phyloP scores from a whole-genome alignment of 2,329 filamentous ascomycete genomes.

The Hymenoscyphus linearis region DNA sequence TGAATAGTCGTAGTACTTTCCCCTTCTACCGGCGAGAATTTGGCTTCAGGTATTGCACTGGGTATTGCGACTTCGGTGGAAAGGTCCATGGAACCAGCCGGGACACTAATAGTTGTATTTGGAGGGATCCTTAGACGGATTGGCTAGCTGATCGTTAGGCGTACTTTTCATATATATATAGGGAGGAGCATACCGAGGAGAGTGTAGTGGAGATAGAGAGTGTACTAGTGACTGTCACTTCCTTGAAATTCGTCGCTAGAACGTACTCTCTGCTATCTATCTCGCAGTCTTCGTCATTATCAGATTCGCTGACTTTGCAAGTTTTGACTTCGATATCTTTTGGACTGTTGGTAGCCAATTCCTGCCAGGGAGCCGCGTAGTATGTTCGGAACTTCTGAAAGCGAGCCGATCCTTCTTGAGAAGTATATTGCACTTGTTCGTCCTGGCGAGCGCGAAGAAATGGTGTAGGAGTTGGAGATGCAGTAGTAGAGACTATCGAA shows the following conservation, averaged over 20 bases:
- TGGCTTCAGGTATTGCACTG: not conserved
- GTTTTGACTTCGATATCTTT: slow-evolving; percentile 19
- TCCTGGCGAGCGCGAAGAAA: not conserved
- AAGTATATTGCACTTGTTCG: not conserved
- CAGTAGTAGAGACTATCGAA: slow-evolving; percentile 16
- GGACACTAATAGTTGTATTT: slow-evolving; percentile 11
- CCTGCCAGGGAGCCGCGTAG: slow-evolving; percentile 26
- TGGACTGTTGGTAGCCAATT: slow-evolving; percentile 19
- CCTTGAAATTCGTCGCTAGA: slow-evolving; percentile 14
- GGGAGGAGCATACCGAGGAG: slow-evolving; percentile 13
- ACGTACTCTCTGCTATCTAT: slow-evolving; percentile 24
- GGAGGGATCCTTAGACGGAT: not conserved
- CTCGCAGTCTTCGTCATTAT: slow-evolving; percentile 9
- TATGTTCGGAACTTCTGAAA: slow-evolving; percentile 23
- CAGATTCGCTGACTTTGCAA: slow-evolving; percentile 13
- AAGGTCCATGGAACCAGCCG: slow-evolving; percentile 9
- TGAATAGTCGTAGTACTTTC: not conserved
- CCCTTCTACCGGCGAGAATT: not conserved
- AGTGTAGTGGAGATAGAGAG: slow-evolving; percentile 19
- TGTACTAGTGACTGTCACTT: slow-evolving; percentile 17
- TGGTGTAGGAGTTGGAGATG: not conserved
- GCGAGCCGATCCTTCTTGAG: slow-evolving; percentile 5
- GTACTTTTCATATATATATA: not conserved
- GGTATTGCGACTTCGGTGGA: not conserved
- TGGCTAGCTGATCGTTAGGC: not conserved